phyloP scores from a whole-genome alignment of 75 land plant species.

The Picea sitchensis region DNA sequence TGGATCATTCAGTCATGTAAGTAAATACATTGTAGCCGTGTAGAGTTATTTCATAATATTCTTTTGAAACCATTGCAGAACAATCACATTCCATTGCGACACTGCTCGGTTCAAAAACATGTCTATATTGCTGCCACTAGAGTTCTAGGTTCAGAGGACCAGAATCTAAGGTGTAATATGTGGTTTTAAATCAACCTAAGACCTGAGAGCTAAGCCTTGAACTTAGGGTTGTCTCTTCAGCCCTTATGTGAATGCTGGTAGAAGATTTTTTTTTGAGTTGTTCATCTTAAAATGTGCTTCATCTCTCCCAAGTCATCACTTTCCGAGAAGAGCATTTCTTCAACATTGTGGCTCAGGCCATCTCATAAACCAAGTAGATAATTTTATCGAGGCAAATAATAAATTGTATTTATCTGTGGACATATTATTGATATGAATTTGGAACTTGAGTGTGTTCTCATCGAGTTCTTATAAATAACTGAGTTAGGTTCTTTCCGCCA shows the following conservation, averaged over 20 bases:
- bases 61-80: conserved; percentile 4
- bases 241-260: neutral
- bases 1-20: conserved; percentile 12
- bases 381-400: no score
- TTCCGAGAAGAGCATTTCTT: no score
- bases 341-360: no score
- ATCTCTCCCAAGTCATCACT: no score
- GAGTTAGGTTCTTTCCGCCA: neutral
- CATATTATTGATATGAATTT: neutral
- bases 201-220: conserved; percentile 1
- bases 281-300: neutral
- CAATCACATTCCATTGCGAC: neutral
- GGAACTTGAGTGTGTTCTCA: neutral
- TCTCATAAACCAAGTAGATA: no score
- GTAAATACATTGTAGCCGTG: neutral
- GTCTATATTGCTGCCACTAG: neutral
- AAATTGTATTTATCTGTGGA: neutral
- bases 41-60: conserved; percentile 5
- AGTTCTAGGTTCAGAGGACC: neutral
- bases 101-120: neutral
- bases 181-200: conserved; percentile 1
- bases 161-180: neutral
- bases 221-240: neutral
- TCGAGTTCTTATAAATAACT: neutral
- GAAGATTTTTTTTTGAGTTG: neutral